Conservation (phyloP, 2,329 filamentous ascomycete genomes). For the Nemania diffusa region DNA sequence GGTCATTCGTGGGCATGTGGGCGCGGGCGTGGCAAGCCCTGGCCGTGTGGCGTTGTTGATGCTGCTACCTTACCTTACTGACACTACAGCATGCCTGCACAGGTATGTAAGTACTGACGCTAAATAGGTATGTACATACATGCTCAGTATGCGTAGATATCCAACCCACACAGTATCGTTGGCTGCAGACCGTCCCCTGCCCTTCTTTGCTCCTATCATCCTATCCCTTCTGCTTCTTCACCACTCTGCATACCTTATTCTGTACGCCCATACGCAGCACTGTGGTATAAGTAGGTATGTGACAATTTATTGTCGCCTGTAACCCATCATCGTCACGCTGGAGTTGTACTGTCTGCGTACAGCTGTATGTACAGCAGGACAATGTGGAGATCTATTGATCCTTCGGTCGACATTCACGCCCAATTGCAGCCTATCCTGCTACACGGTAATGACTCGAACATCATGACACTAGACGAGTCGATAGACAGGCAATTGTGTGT, state of each 20-base stretch:
- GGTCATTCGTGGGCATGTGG: slow-evolving; percentile 32
- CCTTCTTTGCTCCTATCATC: slow-evolving; percentile 18
- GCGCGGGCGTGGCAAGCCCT: slow-evolving; percentile 34
- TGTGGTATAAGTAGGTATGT: background rate
- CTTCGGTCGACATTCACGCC: slow-evolving; percentile 17
- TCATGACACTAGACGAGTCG: slow-evolving; percentile 2
- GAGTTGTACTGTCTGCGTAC: no score
- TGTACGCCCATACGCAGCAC: background rate
- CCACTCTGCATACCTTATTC: background rate
- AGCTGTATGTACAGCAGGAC: slow-evolving; percentile 12
- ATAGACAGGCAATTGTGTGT: background rate
- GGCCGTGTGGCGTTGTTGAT: slow-evolving; percentile 37
- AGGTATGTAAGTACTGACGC: no score
- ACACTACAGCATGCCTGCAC: slow-evolving; percentile 7
- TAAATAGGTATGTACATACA: no score
- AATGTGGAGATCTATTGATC: slow-evolving; percentile 28
- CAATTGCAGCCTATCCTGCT: slow-evolving; percentile 17
- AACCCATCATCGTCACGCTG: slow-evolving; percentile 7
- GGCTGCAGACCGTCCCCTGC: slow-evolving; percentile 35
- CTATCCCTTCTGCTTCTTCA: background rate
- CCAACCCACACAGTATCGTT: slow-evolving; percentile 31
- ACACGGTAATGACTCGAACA: slow-evolving; percentile 25
- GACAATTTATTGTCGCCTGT: slow-evolving; percentile 25
- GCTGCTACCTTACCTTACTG: slow-evolving; percentile 26
- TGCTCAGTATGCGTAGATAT: no score